Evolutionary conservation across 1,139 yeast genomes (phyloP), one percentile per base, ranked within the genome.

Genomic region (Taiozyma sp.): DNA sequence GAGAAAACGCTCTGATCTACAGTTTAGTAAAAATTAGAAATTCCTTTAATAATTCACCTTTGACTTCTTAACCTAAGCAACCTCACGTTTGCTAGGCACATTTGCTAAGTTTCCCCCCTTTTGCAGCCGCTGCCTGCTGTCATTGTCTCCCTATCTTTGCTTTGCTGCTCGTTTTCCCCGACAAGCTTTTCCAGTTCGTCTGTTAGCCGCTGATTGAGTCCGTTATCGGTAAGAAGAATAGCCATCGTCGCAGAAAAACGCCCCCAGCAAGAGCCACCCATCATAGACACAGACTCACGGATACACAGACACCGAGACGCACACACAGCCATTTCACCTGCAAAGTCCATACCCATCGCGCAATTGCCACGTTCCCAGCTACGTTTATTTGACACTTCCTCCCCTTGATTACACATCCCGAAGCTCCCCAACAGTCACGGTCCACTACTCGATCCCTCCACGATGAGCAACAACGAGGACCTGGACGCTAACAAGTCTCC

Each of bases 401-500:
- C 24, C n/a, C 41, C 41, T 38, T 38, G 41, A 38, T 38, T 10
- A 19, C 14, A 24, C 41, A 38, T 19, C 24, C 14, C 41, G 41
- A 38, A 10, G 41, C 19, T 38, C n/a, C 24, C 24, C 19, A 5
- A 22, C 19, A 12, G 41, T 38, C 41, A 8, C 36, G 14, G 19
- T 32, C 36, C 19, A 32, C 16, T 13, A n/a, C 36, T 32, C 7
- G 36, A 32, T 38, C 24, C 7, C 41, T 22, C 41, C 14, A 38
- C n/a, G 14, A 38, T 38, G 41, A 38, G 41, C 14, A 8, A 38
- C 24, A 19, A 19, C 14, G 8, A 40, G 16, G 43, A 40, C 16
- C 10, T 40, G 29, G 50, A 51, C n/a, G 40, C 54, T 6, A 30
- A 51, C 27, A 49, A 39, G 4, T 47, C 52, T 4, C 51, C 51